Evolutionary conservation across 2,329 filamentous ascomycete species (phyloP).

Genomic region (Stylonectria norvegica): DNA sequence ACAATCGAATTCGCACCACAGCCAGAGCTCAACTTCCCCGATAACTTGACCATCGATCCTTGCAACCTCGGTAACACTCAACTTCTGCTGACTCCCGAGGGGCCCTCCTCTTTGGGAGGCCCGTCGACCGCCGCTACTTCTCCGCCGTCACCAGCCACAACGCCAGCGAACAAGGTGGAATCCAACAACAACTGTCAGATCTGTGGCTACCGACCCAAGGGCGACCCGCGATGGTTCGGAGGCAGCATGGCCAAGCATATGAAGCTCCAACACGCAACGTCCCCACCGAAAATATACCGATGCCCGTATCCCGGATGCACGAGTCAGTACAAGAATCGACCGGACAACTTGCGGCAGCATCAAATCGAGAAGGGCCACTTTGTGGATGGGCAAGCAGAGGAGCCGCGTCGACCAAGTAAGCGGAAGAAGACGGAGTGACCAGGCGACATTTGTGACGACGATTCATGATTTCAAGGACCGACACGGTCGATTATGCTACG

Average conservation of each 20-base stretch:
- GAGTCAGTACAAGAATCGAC: conserved; percentile 54
- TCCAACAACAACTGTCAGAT: conserved; percentile 47
- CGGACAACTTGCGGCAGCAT: conserved; percentile 55
- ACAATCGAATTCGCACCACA: conserved; percentile 12
- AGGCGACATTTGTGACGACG: too few relatives aligned
- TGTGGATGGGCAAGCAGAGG: conserved; percentile 40
- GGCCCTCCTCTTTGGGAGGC: conserved; percentile 16
- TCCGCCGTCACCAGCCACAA: conserved; percentile 19
- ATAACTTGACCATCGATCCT: conserved; percentile 11
- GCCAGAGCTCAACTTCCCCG: conserved; percentile 7
- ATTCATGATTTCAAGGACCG: conserved; percentile 1
- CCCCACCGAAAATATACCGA: conserved; percentile 48
- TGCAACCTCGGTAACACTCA: conserved; percentile 13
- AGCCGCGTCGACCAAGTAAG: conserved; percentile 41
- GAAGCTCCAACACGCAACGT: conserved; percentile 50
- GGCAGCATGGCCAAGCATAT: conserved; percentile 58
- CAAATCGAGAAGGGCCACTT: conserved; percentile 56
- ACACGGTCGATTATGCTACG: not conserved
- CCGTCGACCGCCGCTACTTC: conserved; percentile 23
- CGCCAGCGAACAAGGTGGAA: conserved; percentile 35
- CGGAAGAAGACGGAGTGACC: conserved; percentile 43
- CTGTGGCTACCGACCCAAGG: conserved; percentile 54
- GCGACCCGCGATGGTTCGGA: conserved; percentile 56
- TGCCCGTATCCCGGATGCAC: conserved; percentile 53
- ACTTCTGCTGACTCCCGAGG: conserved; percentile 22